Percentiles rank a stretch among this genome's conserved stretches.
Evolutionary conservation across 345 rosid species (phyloP).

Genomic region (sweet orange (Citrus sinensis)): DNA sequence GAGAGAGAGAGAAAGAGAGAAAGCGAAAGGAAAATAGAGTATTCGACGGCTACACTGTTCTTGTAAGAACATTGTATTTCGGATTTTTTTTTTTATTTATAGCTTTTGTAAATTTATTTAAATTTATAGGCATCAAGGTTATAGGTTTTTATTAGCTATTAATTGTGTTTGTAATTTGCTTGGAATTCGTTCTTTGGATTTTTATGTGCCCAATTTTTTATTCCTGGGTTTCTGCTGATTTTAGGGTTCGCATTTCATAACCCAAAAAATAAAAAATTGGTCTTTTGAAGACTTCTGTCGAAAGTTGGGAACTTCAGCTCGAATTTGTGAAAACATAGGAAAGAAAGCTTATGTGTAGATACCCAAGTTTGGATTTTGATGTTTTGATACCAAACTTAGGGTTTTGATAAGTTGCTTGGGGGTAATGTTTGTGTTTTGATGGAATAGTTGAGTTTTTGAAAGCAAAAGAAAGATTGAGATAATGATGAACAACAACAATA

Average conservation of each 20-base stretch:
- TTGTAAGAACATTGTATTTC: not conserved
- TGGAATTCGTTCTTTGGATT: not conserved
- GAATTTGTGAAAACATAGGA: not conserved
- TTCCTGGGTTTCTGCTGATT: not conserved
- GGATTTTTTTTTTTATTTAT: not conserved
- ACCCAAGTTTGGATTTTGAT: not conserved
- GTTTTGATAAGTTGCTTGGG: conserved; percentile 5
- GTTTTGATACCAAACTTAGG: conserved; percentile 11
- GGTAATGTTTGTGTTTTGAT: conserved; percentile 4
- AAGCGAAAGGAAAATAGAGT: not conserved
- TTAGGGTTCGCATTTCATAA: not conserved
- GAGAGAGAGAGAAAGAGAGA: not conserved
- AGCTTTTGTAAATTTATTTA: not conserved
- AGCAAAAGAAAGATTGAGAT: not conserved
- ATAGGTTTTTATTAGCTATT: not conserved
- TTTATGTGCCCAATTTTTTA: not conserved
- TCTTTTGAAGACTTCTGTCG: not conserved
- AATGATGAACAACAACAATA: conserved; percentile 36
- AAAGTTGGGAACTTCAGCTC: conserved; percentile 3
- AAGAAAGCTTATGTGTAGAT: not conserved
- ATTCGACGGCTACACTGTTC: not conserved
- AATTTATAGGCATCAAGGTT: not conserved
- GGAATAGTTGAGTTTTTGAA: conserved; percentile 17
- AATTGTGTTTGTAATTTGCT: not conserved
- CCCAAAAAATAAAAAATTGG: not conserved